Evolutionary conservation across 164 flowering plant species (phyloP).

Genomic region (Taxillus chinensis): DNA sequence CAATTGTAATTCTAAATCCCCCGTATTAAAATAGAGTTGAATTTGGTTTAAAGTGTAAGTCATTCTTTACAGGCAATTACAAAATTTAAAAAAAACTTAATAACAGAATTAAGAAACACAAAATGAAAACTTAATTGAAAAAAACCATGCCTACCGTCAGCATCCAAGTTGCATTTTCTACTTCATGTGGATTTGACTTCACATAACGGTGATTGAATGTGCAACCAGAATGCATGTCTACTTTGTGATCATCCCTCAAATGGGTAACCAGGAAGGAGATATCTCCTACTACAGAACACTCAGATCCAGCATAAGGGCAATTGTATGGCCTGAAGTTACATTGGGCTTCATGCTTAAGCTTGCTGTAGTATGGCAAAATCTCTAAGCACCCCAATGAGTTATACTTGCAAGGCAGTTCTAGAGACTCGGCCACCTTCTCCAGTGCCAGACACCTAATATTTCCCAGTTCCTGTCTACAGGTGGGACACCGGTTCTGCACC

Average conservation of each 20-base stretch:
- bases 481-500: conserved; percentile 52
- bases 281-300: conserved; percentile 25
- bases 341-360: conserved; percentile 41
- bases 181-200: conserved; percentile 24
- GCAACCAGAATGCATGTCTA: conserved; percentile 23
- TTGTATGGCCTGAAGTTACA: conserved; percentile 51
- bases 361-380: conserved; percentile 46
- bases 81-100: not conserved
- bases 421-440: conserved; percentile 52
- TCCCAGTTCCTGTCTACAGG: conserved; percentile 57
- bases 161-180: conserved; percentile 30
- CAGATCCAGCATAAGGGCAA: conserved; percentile 50
- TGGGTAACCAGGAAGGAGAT: conserved; percentile 20
- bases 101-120: not conserved
- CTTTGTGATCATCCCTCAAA: conserved; percentile 23
- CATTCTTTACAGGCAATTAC: no score
- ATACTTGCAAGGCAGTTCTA: conserved; percentile 47
- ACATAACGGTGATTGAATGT: conserved; percentile 31
- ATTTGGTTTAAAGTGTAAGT: no score
- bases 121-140: not conserved
- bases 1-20: no score
- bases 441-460: conserved; percentile 49
- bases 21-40: no score
- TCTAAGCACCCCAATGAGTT: conserved; percentile 37
- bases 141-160: conserved; percentile 17